Conservation (phyloP, 2,329 filamentous ascomycete genomes). For the Geosmithia putterillii region DNA sequence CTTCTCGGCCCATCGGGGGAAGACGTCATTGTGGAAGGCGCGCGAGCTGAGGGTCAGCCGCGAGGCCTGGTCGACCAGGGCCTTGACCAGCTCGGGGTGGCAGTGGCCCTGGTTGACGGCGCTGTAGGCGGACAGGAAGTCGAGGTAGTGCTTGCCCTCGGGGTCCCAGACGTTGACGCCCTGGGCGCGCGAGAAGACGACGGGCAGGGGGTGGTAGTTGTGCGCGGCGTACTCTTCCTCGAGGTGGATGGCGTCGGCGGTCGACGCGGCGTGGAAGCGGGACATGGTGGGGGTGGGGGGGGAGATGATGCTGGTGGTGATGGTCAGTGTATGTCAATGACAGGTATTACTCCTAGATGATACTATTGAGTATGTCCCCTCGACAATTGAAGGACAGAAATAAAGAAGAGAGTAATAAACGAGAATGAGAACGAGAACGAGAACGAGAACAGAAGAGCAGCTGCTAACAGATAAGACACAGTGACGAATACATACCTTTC, state of each 20-base stretch:
- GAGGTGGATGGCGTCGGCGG: constrained; percentile 62
- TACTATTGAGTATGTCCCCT: too few species aligned
- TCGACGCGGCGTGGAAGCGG: constrained; percentile 64
- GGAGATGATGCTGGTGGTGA: constrained; percentile 32
- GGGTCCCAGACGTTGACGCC: constrained; percentile 94
- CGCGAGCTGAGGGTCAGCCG: constrained; percentile 85
- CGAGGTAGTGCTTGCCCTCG: constrained; percentile 87
- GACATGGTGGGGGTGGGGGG: constrained; percentile 37
- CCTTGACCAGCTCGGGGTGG: constrained; percentile 89
- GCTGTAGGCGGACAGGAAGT: constrained; percentile 96
- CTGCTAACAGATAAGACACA: too few species aligned
- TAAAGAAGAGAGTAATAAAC: too few species aligned
- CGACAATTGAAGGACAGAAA: too few species aligned
- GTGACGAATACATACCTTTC: too few species aligned
- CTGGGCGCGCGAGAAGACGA: constrained; percentile 78
- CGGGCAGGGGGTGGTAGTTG: constrained; percentile 95
- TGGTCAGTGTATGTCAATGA: too few species aligned
- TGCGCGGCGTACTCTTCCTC: constrained; percentile 85
- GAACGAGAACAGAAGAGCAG: too few species aligned
- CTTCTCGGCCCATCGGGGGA: constrained; percentile 89
- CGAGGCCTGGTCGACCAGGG: constrained; percentile 77
- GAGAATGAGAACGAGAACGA: too few species aligned
- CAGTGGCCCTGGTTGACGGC: constrained; percentile 98
- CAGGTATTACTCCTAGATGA: too few species aligned
- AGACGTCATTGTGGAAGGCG: constrained; percentile 97